Evolutionary conservation across 768 basidiomycete genomes (phyloP).

Genomic region (Mycena albidolilacea): DNA sequence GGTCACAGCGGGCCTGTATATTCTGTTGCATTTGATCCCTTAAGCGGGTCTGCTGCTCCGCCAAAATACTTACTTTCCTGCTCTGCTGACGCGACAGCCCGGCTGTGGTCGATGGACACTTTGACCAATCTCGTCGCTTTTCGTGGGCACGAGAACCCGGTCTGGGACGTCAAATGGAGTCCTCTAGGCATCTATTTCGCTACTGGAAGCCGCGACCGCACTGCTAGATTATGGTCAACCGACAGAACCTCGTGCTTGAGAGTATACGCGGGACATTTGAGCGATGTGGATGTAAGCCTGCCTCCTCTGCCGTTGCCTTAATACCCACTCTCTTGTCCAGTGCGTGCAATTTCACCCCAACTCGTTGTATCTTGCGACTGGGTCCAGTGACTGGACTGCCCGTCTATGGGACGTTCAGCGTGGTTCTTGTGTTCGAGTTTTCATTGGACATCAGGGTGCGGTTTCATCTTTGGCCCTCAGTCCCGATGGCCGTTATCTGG

Average conservation of each 20-base stretch:
- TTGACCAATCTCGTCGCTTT: slow-evolving; percentile 95
- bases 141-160: slow-evolving; percentile 95
- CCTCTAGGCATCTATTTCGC: slow-evolving; percentile 99
- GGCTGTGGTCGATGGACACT: slow-evolving; percentile 97
- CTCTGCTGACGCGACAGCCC: slow-evolving; percentile 92
- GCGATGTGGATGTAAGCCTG: slow-evolving; percentile 93
- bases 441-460: slow-evolving; percentile 94
- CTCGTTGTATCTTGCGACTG: slow-evolving; percentile 96
- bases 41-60: slow-evolving; percentile 86
- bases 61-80: slow-evolving; percentile 92
- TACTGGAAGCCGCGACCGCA: slow-evolving; percentile 93
- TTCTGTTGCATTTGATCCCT: slow-evolving; percentile 92
- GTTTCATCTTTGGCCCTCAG: slow-evolving; percentile 90
- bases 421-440: slow-evolving; percentile 93
- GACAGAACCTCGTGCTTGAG: slow-evolving; percentile 89
- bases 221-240: slow-evolving; percentile 96
- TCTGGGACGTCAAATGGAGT: slow-evolving; percentile 99
- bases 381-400: slow-evolving; percentile 96
- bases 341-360: slow-evolving; percentile 98
- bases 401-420: slow-evolving; percentile 99
- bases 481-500: slow-evolving; percentile 95
- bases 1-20: slow-evolving; percentile 99
- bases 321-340: slow-evolving; percentile 56
- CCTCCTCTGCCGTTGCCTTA: slow-evolving; percentile 13
- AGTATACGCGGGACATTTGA: slow-evolving; percentile 95